Percentiles rank a stretch among this genome's conserved stretches.
These are phyloP conservation scores for Ascoidea rubescens DNA, from an alignment of 805 yeast genomes.

Conservation along the genomic window DNA sequence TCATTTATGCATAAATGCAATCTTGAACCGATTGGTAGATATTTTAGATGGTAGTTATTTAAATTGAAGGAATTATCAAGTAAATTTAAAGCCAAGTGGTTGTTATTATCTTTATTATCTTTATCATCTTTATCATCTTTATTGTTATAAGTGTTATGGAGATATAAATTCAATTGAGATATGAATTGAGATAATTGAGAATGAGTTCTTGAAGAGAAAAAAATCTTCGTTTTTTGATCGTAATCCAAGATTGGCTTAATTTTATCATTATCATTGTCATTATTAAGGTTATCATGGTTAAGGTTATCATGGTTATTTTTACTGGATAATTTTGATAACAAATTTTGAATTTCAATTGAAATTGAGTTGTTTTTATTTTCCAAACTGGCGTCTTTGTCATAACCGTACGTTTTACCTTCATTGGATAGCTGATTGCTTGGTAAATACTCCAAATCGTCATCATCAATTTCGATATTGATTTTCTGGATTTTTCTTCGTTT, in stretches of 20 bases:
- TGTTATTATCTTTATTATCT: too few species aligned
- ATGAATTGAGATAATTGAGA: constrained; percentile 78
- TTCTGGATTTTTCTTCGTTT: constrained; percentile 4
- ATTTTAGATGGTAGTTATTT: constrained; percentile 26
- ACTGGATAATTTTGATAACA: constrained; percentile 30
- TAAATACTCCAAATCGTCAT: constrained; percentile 23
- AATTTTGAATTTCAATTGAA: constrained; percentile 30
- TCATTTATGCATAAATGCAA: constrained; percentile 74
- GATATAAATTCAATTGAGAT: constrained; percentile 47
- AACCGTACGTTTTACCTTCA: constrained; percentile 11
- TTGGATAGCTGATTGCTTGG: constrained; percentile 26
- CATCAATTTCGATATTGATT: constrained; percentile 13
- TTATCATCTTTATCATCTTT: constrained; percentile 36
- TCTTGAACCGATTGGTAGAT: constrained; percentile 67
- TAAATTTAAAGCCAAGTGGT: too few species aligned
- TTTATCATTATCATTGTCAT: constrained; percentile 9
- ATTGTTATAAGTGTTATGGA: constrained; percentile 15
- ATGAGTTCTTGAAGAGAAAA: constrained; percentile 78
- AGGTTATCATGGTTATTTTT: constrained; percentile 8
- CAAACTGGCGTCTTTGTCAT: constrained; percentile 3
- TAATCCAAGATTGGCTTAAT: constrained; percentile 8
- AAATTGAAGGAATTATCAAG: too few species aligned
- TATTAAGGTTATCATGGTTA: constrained; percentile 10
- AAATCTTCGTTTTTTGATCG: constrained; percentile 30
- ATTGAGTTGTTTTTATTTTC: constrained; percentile 20